Evolutionary conservation across 2,329 filamentous ascomycete species (phyloP), one percentile per base, ranked within the genome.

Genomic region (Colletotrichum tabaci): DNA sequence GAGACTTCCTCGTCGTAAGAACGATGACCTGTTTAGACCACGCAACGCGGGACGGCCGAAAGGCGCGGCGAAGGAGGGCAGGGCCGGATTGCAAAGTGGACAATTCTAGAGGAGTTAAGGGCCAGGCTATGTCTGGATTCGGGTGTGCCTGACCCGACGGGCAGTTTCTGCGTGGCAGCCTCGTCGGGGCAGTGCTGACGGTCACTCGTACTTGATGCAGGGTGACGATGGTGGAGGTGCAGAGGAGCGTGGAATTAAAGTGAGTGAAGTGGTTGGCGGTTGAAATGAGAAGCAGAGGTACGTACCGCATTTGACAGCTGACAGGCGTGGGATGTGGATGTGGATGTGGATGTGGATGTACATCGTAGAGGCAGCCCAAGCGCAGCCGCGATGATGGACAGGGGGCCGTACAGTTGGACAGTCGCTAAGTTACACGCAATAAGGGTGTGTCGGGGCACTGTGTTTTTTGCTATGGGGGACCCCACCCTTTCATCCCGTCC

Each of bases 331-430:
- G 30, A 18, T 50, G 57, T 62, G 69, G 58, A 21, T 50, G 64
- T 62, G 68, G 21, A n/a, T n/a, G n/a, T 23, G 38, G 30, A 21
- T 50, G 57, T 62, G 69, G 60, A 18, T 50, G 64, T 57, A 64
- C 26, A 30, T 30, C 26, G 26, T 30, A 30, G 58, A 71, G 68
- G 68, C 46, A 63, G 53, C 65, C 65, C 58, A 71, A 63, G 65
- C 64, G 68, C 67, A 61, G 67, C 62, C 66, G 66, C 66, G 58
- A 26, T 40, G 65, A 62, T 26, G n/a, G n/a, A 18, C 56, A 56
- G 57, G 50, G 50, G 50, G 30, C 10, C 0, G 52, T 12, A 68
- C 64, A 52, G 56, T 56, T 21, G 21, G 21, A 52, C 13, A 3
- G 6, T 2, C 8, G 5, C 26, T 18, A 1, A 16, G 7, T 18